A percentile compares a stretch with the other conserved stretches of the same genome.
phyloP scores from a whole-genome alignment of 306 rosid species.

The Pyrus bretschneideri region DNA sequence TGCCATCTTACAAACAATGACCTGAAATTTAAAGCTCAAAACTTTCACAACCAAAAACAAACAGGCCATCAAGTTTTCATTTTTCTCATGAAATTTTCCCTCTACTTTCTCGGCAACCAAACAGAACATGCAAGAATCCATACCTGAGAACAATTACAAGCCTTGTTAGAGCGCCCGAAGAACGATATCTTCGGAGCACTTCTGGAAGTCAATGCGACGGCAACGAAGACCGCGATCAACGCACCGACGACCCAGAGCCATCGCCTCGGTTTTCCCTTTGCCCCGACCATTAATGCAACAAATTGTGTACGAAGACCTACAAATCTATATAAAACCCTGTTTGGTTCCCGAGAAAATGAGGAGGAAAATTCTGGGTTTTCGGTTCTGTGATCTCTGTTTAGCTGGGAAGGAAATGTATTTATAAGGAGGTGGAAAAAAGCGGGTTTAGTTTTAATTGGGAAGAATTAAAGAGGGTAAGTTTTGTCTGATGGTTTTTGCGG shows the following conservation, averaged over 20 bases:
- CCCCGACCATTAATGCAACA: conserved; percentile 29
- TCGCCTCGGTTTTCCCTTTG: conserved; percentile 27
- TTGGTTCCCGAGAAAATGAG: conserved; percentile 12
- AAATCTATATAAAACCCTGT: not conserved
- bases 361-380: not conserved
- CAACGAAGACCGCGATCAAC: conserved; percentile 44
- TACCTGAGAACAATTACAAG: conserved; percentile 70
- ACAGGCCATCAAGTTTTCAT: not conserved
- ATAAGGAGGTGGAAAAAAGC: not conserved
- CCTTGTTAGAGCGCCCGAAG: conserved; percentile 42
- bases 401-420: not conserved
- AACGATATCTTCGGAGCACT: conserved; percentile 38
- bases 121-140: conserved; percentile 6
- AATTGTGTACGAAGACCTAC: not conserved
- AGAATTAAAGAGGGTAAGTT: not conserved
- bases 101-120: conserved; percentile 5
- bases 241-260: conserved; percentile 59
- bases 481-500: not conserved
- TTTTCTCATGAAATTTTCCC: not conserved
- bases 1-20: not conserved
- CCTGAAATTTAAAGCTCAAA: not conserved
- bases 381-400: not conserved
- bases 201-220: conserved; percentile 47
- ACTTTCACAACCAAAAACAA: not conserved
- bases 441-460: not conserved